A percentile compares a stretch with the other conserved stretches of the same genome.
These are phyloP conservation scores for Russula virescens DNA, from an alignment of 768 basidiomycete genomes.

Conservation along the genomic window DNA sequence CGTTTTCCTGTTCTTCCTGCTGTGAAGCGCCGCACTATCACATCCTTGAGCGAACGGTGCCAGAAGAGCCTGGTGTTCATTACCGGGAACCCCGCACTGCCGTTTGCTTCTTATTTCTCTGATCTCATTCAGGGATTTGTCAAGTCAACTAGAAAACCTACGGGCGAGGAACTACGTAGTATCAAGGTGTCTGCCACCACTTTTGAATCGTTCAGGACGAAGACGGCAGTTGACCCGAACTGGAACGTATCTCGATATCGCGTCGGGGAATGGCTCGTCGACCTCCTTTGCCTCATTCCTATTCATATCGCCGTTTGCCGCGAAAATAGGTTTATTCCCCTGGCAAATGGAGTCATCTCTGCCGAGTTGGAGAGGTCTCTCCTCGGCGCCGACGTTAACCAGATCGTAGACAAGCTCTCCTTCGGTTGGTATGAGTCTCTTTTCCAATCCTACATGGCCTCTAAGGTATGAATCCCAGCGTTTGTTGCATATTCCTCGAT, in stretches of 20 bases:
- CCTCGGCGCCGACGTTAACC: conserved; percentile 55
- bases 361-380: conserved; percentile 35
- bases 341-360: conserved; percentile 36
- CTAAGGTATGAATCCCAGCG: conserved; percentile 35
- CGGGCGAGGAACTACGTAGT: conserved; percentile 35
- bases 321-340: conserved; percentile 7
- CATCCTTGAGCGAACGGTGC: conserved; percentile 26
- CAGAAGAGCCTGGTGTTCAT: conserved; percentile 40
- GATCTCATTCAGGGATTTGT: conserved; percentile 45
- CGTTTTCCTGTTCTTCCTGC: conserved; percentile 15
- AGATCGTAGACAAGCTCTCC: conserved; percentile 48
- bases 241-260: conserved; percentile 35
- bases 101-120: conserved; percentile 39
- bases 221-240: conserved; percentile 5
- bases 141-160: conserved; percentile 46
- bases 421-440: conserved; percentile 64
- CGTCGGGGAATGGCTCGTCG: conserved; percentile 57
- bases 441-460: conserved; percentile 56
- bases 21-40: conserved; percentile 16
- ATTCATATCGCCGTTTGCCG: conserved; percentile 54
- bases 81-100: conserved; percentile 33
- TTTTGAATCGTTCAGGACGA: conserved; percentile 28
- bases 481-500: not conserved
- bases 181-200: conserved; percentile 33
- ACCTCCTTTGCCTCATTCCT: conserved; percentile 56